phyloP scores from a whole-genome alignment of 2,329 filamentous ascomycete genomes.

The Penicillium italicum region DNA sequence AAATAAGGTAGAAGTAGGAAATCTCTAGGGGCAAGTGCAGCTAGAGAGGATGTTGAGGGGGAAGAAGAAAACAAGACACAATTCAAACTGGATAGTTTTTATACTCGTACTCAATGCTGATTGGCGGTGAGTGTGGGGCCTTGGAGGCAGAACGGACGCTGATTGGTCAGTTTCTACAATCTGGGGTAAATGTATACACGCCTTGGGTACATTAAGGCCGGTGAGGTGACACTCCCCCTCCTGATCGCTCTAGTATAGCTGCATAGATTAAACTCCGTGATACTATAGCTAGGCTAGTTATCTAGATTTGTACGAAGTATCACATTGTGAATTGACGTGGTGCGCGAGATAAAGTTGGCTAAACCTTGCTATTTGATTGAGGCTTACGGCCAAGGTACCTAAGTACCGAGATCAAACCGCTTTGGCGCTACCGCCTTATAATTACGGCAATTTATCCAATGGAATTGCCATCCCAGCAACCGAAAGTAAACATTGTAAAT shows the following conservation, averaged over 20 bases:
- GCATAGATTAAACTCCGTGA: fast-evolving
- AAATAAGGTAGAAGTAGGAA: neutral
- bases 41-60: neutral
- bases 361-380: neutral
- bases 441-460: neutral
- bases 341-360: neutral
- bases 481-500: neutral
- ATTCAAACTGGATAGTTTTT: neutral
- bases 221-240: neutral
- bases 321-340: neutral
- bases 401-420: neutral
- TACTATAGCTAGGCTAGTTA: fast-evolving
- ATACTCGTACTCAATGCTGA: neutral
- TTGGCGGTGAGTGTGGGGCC: neutral
- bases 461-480: neutral
- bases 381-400: neutral
- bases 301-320: neutral
- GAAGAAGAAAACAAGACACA: neutral
- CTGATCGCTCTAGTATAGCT: neutral
- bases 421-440: neutral
- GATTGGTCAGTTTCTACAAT: neutral
- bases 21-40: neutral
- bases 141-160: neutral
- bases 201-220: fast-evolving
- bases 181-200: neutral